phyloP scores from a whole-genome alignment of 768 basidiomycete species.

The Daedaleopsis sinensis region DNA sequence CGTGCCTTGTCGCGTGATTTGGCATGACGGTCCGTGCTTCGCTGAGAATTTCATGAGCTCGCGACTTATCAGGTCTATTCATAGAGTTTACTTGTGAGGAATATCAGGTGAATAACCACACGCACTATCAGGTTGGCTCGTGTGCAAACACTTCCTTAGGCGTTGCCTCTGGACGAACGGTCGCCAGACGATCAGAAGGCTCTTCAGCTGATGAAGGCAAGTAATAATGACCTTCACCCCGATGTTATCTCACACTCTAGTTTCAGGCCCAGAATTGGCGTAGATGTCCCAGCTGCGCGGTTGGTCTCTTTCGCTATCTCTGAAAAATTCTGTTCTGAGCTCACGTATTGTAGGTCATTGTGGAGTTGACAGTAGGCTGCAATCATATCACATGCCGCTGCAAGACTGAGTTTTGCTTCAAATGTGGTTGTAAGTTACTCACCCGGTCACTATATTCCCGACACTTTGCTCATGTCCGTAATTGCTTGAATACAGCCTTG shows the following conservation, averaged over 20 bases:
- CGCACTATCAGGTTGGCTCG: background rate
- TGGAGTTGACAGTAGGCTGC: constrained; percentile 34
- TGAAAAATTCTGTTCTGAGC: background rate
- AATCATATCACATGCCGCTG: constrained; percentile 43
- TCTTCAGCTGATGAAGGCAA: constrained; percentile 37
- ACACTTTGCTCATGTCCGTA: constrained; percentile 13
- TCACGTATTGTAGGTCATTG: constrained; percentile 21
- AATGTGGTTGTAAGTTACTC: constrained; percentile 38
- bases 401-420: constrained; percentile 42
- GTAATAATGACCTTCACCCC: background rate
- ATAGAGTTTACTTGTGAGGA: constrained; percentile 36
- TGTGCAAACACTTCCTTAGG: constrained; percentile 25
- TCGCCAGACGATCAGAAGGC: constrained; percentile 42
- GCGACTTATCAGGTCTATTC: no score
- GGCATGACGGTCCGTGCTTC: constrained; percentile 36
- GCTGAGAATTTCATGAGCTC: background rate
- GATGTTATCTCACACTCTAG: no score
- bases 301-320: constrained; percentile 6
- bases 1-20: constrained; percentile 37
- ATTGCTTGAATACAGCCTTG: constrained; percentile 8
- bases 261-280: constrained; percentile 41
- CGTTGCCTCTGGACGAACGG: constrained; percentile 39
- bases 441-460: constrained; percentile 2
- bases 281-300: constrained; percentile 38
- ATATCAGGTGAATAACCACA: constrained; percentile 27